A percentile compares a stretch with the other conserved stretches of the same genome.
Conservation (phyloP, 805 yeast species). For the Ogataea zsoltii region DNA sequence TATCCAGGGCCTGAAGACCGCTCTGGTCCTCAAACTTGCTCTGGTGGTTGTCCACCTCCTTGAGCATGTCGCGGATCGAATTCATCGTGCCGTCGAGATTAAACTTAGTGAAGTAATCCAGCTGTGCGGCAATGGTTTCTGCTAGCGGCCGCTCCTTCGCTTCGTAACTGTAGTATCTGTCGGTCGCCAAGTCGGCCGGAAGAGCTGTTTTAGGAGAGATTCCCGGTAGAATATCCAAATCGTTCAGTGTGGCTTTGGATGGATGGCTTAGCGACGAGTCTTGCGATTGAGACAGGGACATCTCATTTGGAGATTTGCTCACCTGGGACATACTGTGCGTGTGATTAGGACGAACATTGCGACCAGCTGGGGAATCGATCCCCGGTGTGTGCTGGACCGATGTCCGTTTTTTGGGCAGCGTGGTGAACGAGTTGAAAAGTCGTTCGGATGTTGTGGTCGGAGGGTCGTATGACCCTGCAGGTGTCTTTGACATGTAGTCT, state of each 20-base stretch:
- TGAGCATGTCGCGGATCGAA: slow-evolving; percentile 6
- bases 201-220: not conserved
- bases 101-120: slow-evolving; percentile 11
- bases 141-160: not conserved
- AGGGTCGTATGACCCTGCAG: slow-evolving; percentile 3
- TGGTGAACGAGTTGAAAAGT: slow-evolving; percentile 7
- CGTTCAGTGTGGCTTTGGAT: not conserved
- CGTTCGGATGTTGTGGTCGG: slow-evolving; percentile 9
- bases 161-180: not conserved
- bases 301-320: not conserved
- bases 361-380: not conserved
- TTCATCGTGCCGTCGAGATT: slow-evolving; percentile 12
- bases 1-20: slow-evolving; percentile 8
- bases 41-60: slow-evolving; percentile 9
- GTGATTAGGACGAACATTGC: not conserved
- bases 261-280: not conserved
- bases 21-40: slow-evolving; percentile 6
- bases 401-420: slow-evolving; percentile 1
- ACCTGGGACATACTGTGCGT: not conserved
- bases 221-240: not conserved
- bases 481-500: not conserved
- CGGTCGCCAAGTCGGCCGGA: not conserved
- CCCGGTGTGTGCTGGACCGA: not conserved
- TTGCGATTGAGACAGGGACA: not conserved
- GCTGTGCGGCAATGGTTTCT: slow-evolving; percentile 6